phyloP scores from a whole-genome alignment of 202 grass and related monocot species.

The Zoysia matrella region DNA sequence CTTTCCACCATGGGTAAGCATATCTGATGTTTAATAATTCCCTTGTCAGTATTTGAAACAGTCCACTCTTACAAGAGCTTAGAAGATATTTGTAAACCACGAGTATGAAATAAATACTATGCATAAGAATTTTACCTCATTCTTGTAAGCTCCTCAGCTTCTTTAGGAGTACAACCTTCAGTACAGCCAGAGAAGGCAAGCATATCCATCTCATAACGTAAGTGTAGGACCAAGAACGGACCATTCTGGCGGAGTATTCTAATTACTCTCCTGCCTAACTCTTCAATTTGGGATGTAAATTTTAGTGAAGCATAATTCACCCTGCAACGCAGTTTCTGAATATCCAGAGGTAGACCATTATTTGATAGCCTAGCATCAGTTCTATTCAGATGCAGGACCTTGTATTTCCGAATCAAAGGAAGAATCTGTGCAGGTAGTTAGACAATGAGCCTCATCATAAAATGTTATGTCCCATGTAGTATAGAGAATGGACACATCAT shows the following conservation, averaged over 20 bases:
- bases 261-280: conserved; percentile 68
- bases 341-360: conserved; percentile 72
- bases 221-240: conserved; percentile 90
- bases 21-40: conserved; percentile 55
- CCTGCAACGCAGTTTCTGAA: conserved; percentile 80
- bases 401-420: conserved; percentile 74
- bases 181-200: conserved; percentile 74
- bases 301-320: conserved; percentile 77
- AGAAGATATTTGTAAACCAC: conserved; percentile 3
- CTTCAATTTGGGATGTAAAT: conserved; percentile 88
- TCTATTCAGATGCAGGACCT: conserved; percentile 80
- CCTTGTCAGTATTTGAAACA: conserved; percentile 24
- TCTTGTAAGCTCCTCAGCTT: conserved; percentile 78
- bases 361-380: conserved; percentile 90
- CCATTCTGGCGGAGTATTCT: conserved; percentile 73
- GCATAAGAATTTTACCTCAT: conserved; percentile 62
- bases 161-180: conserved; percentile 79
- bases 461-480: not conserved
- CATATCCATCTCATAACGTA: conserved; percentile 66
- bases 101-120: not conserved
- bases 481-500: not conserved
- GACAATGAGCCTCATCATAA: not conserved
- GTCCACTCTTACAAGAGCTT: not conserved
- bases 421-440: conserved; percentile 60
- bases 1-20: conserved; percentile 99